phyloP scores from a whole-genome alignment of 306 rosid genomes.

The Ammopiptanthus mongolicus region DNA sequence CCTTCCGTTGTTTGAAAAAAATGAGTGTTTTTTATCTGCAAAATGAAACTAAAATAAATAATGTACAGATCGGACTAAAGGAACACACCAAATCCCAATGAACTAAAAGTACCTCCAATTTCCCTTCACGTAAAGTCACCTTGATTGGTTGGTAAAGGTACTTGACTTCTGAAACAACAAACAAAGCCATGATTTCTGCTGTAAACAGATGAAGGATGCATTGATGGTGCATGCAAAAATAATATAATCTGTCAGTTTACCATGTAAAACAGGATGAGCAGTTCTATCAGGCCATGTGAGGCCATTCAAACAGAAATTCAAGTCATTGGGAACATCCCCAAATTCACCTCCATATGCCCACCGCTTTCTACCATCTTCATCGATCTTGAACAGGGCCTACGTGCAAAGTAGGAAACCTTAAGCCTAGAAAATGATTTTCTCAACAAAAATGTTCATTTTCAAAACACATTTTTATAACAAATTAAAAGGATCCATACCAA shows the following conservation, averaged over 20 bases:
- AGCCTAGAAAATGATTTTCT: background rate
- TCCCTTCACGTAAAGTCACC: conserved; percentile 46
- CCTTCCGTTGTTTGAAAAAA: conserved; percentile 74
- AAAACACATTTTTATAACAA: background rate
- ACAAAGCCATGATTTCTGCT: conserved; percentile 1
- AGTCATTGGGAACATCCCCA: conserved; percentile 87
- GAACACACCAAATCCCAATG: background rate
- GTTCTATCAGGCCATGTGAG: conserved; percentile 81
- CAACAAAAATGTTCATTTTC: background rate
- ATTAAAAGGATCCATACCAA: background rate
- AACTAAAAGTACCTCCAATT: conserved; percentile 50
- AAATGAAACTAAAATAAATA: conserved; percentile 16
- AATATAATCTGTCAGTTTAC: conserved; percentile 31
- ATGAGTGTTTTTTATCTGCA: conserved; percentile 66
- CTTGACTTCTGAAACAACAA: conserved; percentile 73
- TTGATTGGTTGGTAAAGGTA: conserved; percentile 84
- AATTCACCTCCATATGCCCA: conserved; percentile 99
- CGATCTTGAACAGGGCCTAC: conserved; percentile 63
- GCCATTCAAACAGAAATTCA: conserved; percentile 84
- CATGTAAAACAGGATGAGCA: conserved; percentile 90
- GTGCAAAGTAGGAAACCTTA: conserved; percentile 9
- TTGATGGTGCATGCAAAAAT: background rate
- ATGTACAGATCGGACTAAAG: background rate
- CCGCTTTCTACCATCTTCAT: conserved; percentile 48
- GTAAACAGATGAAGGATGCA: background rate